Conservation (phyloP, 108 stramenopile genomes). For the Aureococcus anophagefferens region DNA sequence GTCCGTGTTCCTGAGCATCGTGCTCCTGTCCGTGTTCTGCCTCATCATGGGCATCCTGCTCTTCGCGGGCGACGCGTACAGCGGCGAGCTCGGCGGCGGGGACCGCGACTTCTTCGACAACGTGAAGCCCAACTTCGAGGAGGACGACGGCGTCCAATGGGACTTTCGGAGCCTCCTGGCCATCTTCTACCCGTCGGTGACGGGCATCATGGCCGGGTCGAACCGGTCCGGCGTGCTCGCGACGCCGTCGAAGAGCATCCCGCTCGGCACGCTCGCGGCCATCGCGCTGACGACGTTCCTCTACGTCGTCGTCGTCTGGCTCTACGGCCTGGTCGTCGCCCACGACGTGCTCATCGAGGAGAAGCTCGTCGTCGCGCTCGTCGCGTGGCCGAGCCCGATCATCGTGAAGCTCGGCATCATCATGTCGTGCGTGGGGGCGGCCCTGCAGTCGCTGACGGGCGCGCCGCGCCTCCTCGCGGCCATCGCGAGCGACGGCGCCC, state of each 20-base stretch:
- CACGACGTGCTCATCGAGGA: constrained; percentile 48
- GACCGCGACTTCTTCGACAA: constrained; percentile 37
- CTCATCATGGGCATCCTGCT: constrained; percentile 40
- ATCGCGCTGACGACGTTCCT: constrained; percentile 42
- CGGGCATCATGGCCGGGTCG: constrained; percentile 68
- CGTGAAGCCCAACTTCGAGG: constrained; percentile 32
- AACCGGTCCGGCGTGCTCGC: constrained; percentile 49
- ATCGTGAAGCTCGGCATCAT: constrained; percentile 61
- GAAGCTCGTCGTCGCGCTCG: constrained; percentile 47
- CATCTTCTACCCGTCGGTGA: constrained; percentile 64
- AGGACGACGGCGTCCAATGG: constrained; percentile 54
- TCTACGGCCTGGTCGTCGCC: constrained; percentile 45
- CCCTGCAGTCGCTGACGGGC: constrained; percentile 50
- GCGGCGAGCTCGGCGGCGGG: constrained; percentile 27
- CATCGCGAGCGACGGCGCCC: constrained; percentile 49
- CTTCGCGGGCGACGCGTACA: constrained; percentile 31
- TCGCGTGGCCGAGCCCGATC: constrained; percentile 51
- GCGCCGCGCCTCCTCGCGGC: constrained; percentile 58
- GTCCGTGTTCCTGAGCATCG: constrained; percentile 46
- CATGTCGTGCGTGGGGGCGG: constrained; percentile 49
- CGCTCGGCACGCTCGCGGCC: constrained; percentile 54
- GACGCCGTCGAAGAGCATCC: constrained; percentile 51
- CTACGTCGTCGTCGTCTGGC: constrained; percentile 43
- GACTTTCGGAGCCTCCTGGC: constrained; percentile 54
- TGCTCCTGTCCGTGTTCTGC: constrained; percentile 37